phyloP scores from a whole-genome alignment of 345 rosid genomes.

The thale cress (Arabidopsis thaliana) region TAIR10.1 NC_003070.9:29301001-29301500 shows the following conservation, averaged over 20 bases:
- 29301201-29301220: slow-evolving; percentile 64
- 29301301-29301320: slow-evolving; percentile 50
- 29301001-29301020: neutral
- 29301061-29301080: slow-evolving; percentile 26
- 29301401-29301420: slow-evolving; percentile 83
- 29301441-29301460: neutral
- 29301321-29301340: slow-evolving; percentile 50
- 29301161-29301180: slow-evolving; percentile 19
- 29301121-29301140: slow-evolving; percentile 36
- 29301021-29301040: slow-evolving; percentile 23
- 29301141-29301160: slow-evolving; percentile 27
- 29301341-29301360: slow-evolving; percentile 59
- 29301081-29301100: slow-evolving; percentile 26
- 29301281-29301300: slow-evolving; percentile 50
- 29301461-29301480: neutral
- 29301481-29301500: neutral
- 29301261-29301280: slow-evolving; percentile 59
- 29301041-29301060: slow-evolving; percentile 39
- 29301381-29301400: slow-evolving; percentile 71
- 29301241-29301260: slow-evolving; percentile 55
- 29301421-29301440: slow-evolving; percentile 69
- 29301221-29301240: slow-evolving; percentile 61
- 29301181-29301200: slow-evolving; percentile 69
- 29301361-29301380: slow-evolving; percentile 65
- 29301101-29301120: neutral